These are phyloP conservation scores for Syzygium oleosum DNA, from an alignment of 345 rosid genomes.

Conservation along the genomic window DNA sequence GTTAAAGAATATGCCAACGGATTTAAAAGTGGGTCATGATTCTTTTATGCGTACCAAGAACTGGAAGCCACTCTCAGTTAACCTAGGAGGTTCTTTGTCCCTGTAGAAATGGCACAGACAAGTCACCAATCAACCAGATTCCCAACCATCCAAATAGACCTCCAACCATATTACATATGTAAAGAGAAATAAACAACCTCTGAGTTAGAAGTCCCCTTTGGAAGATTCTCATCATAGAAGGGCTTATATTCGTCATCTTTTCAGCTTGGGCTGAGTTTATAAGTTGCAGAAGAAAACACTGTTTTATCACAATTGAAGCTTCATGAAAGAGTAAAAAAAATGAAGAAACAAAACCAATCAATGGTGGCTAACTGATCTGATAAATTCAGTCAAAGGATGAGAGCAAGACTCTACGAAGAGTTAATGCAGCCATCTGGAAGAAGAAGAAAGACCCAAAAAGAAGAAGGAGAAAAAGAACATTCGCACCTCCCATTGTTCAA, in stretches of 20 bases:
- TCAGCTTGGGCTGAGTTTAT: constrained; percentile 77
- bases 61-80: constrained; percentile 96
- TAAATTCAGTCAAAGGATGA: not conserved
- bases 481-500: constrained; percentile 92
- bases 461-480: constrained; percentile 9
- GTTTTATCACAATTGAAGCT: constrained; percentile 20
- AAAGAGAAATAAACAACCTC: constrained; percentile 32
- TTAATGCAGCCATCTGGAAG: not conserved
- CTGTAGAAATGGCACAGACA: constrained; percentile 25
- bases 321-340: constrained; percentile 21
- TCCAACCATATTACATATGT: not conserved
- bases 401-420: not conserved
- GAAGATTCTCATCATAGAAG: constrained; percentile 85
- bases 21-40: constrained; percentile 11
- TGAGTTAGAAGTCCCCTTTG: constrained; percentile 85
- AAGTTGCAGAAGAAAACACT: constrained; percentile 93
- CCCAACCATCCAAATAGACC: not conserved
- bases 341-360: not conserved
- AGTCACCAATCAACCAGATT: not conserved
- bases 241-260: constrained; percentile 56
- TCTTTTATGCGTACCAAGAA: constrained; percentile 65
- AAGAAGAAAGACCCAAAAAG: not conserved
- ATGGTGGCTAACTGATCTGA: not conserved
- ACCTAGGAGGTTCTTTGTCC: constrained; percentile 72
- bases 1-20: not conserved